Percentiles rank a stretch among this genome's conserved stretches.
phyloP scores from a whole-genome alignment of 73 alveolate genomes.

The Durusdinium trenchii region DNA sequence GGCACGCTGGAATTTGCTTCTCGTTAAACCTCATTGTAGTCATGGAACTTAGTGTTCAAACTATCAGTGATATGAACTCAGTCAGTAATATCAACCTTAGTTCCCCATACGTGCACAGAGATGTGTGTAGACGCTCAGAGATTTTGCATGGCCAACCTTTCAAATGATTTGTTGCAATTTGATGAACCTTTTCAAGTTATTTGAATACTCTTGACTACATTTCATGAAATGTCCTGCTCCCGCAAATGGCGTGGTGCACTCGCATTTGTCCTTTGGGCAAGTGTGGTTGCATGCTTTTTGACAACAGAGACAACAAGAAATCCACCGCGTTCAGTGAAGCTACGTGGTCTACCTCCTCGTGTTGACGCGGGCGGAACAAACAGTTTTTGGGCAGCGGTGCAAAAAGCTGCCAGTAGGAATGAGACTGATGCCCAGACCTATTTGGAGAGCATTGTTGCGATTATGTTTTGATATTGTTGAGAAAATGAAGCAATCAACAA shows the following conservation, averaged over 20 bases:
- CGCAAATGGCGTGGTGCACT: slow-evolving; percentile 14
- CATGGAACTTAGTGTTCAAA: too few relatives aligned
- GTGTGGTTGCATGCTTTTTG: slow-evolving; percentile 51
- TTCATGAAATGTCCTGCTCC: slow-evolving; percentile 10
- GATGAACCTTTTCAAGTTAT: background rate
- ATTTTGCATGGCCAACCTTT: background rate
- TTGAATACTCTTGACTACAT: slow-evolving; percentile 4
- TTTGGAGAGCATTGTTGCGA: too few relatives aligned
- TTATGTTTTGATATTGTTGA: too few relatives aligned
- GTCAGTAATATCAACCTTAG: slow-evolving; percentile 13
- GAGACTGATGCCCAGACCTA: too few relatives aligned
- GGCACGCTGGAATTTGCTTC: too few relatives aligned
- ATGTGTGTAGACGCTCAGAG: background rate
- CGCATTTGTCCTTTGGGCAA: slow-evolving; percentile 44
- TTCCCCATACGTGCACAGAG: background rate
- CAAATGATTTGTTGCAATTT: background rate
- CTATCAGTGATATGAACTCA: background rate
- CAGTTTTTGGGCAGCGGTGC: slow-evolving; percentile 24
- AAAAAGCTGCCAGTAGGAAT: slow-evolving; percentile 14
- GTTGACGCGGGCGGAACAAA: slow-evolving; percentile 42
- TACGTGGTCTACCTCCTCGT: slow-evolving; percentile 59
- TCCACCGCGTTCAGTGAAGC: slow-evolving; percentile 58
- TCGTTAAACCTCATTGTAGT: too few relatives aligned
- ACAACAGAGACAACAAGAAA: slow-evolving; percentile 37
- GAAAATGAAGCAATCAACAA: too few relatives aligned